These are phyloP conservation scores for Pseudomicrostroma phylloplanum DNA, from an alignment of 1,284 basidiomycete genomes.

Conservation along the genomic window DNA sequence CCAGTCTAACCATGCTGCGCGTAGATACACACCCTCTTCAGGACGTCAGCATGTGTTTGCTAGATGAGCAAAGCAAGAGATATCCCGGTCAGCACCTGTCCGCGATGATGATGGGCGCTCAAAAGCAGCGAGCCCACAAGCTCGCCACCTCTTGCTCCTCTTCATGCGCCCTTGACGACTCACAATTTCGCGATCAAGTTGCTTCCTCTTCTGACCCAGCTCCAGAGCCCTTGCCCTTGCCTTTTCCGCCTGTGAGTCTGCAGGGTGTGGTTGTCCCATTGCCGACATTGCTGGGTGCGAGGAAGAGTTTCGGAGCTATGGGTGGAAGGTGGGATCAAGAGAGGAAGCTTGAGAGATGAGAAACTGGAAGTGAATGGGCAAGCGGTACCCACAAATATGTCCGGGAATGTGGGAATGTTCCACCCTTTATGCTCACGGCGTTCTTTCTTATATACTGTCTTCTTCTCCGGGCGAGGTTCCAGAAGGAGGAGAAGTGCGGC, in stretches of 20 bases:
- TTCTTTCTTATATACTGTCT: too few relatives aligned
- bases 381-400: too few relatives aligned
- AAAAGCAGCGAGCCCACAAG: too few relatives aligned
- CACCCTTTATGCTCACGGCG: too few relatives aligned
- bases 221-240: constrained; percentile 3
- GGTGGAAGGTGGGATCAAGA: neutral
- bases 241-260: neutral
- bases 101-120: too few relatives aligned
- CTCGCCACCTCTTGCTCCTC: neutral
- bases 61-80: neutral
- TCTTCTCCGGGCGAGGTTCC: too few relatives aligned
- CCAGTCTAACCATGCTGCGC: neutral
- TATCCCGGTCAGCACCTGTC: too few relatives aligned
- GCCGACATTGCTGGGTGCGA: neutral
- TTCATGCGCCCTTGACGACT: neutral
- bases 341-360: neutral
- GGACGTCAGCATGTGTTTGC: neutral
- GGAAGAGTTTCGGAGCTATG: neutral
- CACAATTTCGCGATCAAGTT: neutral
- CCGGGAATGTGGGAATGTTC: too few relatives aligned
- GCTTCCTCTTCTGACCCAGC: neutral
- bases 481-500: too few relatives aligned
- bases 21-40: neutral
- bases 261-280: neutral
- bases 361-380: neutral